Percentiles rank a stretch among this genome's conserved stretches.
Conservation (phyloP, 1,139 yeast species). For the Geotrichum citri-aurantii region DNA sequence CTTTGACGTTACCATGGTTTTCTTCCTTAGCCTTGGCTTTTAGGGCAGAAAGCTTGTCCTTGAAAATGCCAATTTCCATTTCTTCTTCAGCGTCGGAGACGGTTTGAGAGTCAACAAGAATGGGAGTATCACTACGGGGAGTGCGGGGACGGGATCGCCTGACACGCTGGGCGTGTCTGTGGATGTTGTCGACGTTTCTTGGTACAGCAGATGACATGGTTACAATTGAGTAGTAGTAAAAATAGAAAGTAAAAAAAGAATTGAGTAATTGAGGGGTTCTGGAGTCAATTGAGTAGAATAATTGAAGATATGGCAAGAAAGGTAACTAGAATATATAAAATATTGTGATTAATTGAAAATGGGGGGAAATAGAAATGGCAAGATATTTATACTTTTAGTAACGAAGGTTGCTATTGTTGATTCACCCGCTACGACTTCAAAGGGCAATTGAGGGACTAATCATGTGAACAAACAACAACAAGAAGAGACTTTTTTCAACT, state of each 20-base stretch:
- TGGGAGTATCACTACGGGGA: slow-evolving; percentile 1
- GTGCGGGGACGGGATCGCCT: neutral
- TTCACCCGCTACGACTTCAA: neutral
- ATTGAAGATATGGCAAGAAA: too few species aligned
- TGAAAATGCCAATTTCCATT: slow-evolving; percentile 11
- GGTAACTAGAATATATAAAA: neutral
- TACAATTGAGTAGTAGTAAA: neutral
- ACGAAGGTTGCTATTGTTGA: neutral
- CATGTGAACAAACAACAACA: neutral
- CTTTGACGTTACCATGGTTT: slow-evolving; percentile 11
- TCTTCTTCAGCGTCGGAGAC: slow-evolving; percentile 14
- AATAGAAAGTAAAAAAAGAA: neutral
- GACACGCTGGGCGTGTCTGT: neutral
- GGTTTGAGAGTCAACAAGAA: slow-evolving; percentile 5
- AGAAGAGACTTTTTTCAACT: neutral
- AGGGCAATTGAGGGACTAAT: neutral
- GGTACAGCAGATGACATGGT: slow-evolving; percentile 1
- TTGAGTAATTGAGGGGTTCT: neutral
- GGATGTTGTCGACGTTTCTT: neutral
- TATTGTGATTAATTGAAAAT: too few species aligned
- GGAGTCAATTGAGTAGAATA: neutral
- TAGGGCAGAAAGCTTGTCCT: slow-evolving; percentile 11
- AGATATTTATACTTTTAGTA: neutral
- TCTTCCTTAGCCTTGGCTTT: slow-evolving; percentile 11
- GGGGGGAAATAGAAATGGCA: too few species aligned